A percentile compares a stretch with the other conserved stretches of the same genome.
Evolutionary conservation across 2,329 filamentous ascomycete genomes (phyloP).

Genomic region (Alternaria arborescens): DNA sequence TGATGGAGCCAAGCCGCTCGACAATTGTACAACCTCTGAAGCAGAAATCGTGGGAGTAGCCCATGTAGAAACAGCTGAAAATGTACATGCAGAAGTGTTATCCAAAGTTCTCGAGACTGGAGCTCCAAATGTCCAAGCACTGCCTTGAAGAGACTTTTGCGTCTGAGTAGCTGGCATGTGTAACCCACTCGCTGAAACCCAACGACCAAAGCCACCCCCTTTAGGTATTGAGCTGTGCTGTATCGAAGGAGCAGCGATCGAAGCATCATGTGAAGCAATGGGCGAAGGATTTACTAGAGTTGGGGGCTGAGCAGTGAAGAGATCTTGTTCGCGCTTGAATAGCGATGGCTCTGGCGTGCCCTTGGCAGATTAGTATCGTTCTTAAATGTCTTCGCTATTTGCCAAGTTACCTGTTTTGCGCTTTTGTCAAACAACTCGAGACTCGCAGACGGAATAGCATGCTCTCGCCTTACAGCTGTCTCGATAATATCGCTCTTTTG

Average conservation of each 20-base stretch:
- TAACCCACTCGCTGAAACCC: not conserved
- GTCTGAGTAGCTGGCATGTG: not conserved
- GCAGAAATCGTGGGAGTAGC: not conserved
- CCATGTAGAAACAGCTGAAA: not conserved
- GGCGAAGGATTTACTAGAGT: not conserved
- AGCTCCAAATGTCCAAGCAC: not conserved
- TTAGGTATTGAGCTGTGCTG: not conserved
- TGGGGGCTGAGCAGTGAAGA: not conserved
- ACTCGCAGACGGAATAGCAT: constrained; percentile 3
- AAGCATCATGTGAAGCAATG: not conserved
- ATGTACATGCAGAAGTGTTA: not conserved
- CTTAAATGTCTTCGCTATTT: not conserved
- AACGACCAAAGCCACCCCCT: not conserved
- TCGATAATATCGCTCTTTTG: not conserved
- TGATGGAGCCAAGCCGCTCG: not conserved
- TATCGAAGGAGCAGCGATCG: not conserved
- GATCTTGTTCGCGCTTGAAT: not conserved
- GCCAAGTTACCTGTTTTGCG: not conserved
- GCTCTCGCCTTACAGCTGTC: not conserved
- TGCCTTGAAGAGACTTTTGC: not conserved
- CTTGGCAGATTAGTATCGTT: not conserved
- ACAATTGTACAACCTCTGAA: not conserved
- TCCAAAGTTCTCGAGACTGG: not conserved
- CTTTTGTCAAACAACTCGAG: not conserved
- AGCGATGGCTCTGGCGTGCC: not conserved